phyloP scores from a whole-genome alignment of 1,284 basidiomycete genomes.

The Vanrija sp. region DNA sequence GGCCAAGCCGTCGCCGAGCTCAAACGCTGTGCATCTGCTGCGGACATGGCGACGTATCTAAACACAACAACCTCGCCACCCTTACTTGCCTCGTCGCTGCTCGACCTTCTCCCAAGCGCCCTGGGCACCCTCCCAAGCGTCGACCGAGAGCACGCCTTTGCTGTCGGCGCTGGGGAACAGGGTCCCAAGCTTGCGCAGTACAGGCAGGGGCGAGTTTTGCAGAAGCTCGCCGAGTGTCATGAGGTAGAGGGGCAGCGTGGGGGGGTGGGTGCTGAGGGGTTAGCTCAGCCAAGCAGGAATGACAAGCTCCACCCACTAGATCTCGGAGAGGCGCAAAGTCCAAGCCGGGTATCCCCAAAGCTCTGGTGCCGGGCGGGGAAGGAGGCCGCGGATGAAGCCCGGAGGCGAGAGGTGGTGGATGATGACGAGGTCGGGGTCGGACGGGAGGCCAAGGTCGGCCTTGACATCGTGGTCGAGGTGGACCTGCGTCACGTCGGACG shows the following conservation, averaged over 20 bases:
- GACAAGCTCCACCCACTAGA: conserved; percentile 30
- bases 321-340: conserved; percentile 37
- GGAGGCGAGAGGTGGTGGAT: conserved; percentile 28
- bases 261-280: conserved; percentile 21
- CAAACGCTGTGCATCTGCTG: no score
- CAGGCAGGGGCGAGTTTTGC: conserved; percentile 14
- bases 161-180: conserved; percentile 8
- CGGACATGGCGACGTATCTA: no score
- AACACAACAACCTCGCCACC: no score
- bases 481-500: conserved; percentile 8
- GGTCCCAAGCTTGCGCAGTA: conserved; percentile 16
- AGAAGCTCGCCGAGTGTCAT: conserved; percentile 15
- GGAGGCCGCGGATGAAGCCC: conserved; percentile 15
- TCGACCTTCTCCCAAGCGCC: conserved; percentile 23
- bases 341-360: conserved; percentile 39
- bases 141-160: conserved; percentile 11
- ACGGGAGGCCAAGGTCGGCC: conserved; percentile 15
- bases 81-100: conserved; percentile 21
- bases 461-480: conserved; percentile 16
- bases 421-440: conserved; percentile 33
- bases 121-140: conserved; percentile 21
- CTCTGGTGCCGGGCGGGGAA: conserved; percentile 34
- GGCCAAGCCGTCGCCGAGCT: no score
- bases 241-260: conserved; percentile 23
- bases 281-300: neutral